phyloP scores from a whole-genome alignment of 2,329 filamentous ascomycete genomes.

The Nigrograna mackinnonii region DNA sequence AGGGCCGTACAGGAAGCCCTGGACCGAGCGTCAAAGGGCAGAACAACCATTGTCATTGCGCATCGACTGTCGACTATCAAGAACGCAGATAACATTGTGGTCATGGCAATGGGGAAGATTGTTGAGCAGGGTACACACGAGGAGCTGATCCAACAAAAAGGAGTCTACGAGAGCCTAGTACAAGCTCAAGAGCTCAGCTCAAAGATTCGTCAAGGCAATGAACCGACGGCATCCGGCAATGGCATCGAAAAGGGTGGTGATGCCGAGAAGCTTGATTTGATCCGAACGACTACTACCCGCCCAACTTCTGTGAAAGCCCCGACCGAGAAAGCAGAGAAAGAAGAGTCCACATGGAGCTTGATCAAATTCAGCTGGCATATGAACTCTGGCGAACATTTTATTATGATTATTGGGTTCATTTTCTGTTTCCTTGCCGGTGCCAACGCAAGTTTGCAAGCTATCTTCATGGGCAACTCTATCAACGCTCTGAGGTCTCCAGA shows the following conservation, averaged over 20 bases:
- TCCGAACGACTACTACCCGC: constrained; percentile 43
- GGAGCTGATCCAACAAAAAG: constrained; percentile 69
- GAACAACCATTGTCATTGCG: constrained; percentile 95
- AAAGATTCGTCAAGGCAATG: constrained; percentile 22
- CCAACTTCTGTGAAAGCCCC: constrained; percentile 69
- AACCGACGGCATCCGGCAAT: constrained; percentile 14
- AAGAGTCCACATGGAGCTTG: constrained; percentile 47
- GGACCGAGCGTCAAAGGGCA: constrained; percentile 79
- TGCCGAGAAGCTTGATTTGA: constrained; percentile 26
- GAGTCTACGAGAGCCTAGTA: constrained; percentile 83
- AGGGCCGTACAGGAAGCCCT: constrained; percentile 92
- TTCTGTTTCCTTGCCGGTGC: constrained; percentile 39
- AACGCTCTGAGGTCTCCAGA: constrained; percentile 64
- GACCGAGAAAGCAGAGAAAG: constrained; percentile 23
- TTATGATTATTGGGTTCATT: constrained; percentile 47
- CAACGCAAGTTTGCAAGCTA: constrained; percentile 58
- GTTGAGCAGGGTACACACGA: constrained; percentile 91
- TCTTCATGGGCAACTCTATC: constrained; percentile 85
- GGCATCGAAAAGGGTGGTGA: constrained; percentile 23
- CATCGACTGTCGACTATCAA: constrained; percentile 94
- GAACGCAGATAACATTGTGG: constrained; percentile 93
- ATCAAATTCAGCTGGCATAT: constrained; percentile 34
- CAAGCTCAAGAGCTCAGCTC: constrained; percentile 71
- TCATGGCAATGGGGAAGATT: constrained; percentile 84
- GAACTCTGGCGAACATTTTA: constrained; percentile 37